Base-by-base conservation (phyloP, 345 rosid genomes). In the Leavenworthia alabamica region DNA sequence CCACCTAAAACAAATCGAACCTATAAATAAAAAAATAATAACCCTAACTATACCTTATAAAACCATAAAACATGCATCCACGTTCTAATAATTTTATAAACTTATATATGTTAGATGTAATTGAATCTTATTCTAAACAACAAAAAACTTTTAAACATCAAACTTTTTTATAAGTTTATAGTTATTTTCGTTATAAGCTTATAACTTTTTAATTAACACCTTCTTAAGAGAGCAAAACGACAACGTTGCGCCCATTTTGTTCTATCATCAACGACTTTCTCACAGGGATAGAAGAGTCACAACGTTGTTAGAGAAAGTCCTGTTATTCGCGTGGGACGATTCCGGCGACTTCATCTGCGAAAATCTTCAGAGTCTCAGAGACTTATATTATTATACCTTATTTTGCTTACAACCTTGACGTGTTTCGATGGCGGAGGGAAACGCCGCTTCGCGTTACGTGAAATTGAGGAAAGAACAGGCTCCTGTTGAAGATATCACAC, bases 401-500 rank as follows among this genome's bases (percentile, higher is more conserved):
- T 40, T 50, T 53, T 20, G n/a, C n/a, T 20, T 17, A 39, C 26
- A 29, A n/a, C 51, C 60, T 60, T 54, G 73, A 41, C 13, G 73
- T 27, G 69, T 35, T 33, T 35, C 63, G 8, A 90, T 87, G 94
- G 86, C 80, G 31, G 88, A 83, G 37, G 80, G 77, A 40, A 73
- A 66, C 63, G 77, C 68, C 13, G 79, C 78, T 29, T 82, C 93
- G 36, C 79, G 79, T 43, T 88, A 91, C 74, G 92, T 86, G 53
- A 77, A 70, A 69, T 69, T 88, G 65, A 80, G 81, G 36, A 84
- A 70, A 55, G 96, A 84, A 39, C 87, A 86, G 48, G 71, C 78
- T 45, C 85, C 83, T 0, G 67, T 70, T 1, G 84, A 86, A 61
- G 90, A 88, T 41, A 80, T 88, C 66, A 73, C 82, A 10, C 94